Evolutionary conservation across 2,329 filamentous ascomycete species (phyloP).

Genomic region (Bipolaris gigantea): DNA sequence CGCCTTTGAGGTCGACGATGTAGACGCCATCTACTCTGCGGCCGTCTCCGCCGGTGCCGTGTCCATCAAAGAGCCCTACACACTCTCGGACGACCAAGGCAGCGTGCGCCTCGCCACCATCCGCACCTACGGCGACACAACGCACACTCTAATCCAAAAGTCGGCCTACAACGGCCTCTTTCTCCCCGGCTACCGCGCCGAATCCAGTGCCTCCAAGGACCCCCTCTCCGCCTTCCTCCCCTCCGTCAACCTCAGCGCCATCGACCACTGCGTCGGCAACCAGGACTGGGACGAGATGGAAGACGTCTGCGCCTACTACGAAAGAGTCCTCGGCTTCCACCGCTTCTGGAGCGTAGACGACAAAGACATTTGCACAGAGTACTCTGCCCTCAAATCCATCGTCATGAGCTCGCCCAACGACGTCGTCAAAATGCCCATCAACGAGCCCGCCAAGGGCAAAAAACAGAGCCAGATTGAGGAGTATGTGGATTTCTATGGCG

Average conservation of each 20-base stretch:
- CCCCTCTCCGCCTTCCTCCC: conserved; percentile 60
- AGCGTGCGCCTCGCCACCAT: conserved; percentile 76
- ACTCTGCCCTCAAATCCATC: conserved; percentile 82
- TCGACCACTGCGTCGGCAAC: conserved; percentile 98
- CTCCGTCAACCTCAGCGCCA: conserved; percentile 65
- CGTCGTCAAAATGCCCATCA: conserved; percentile 96
- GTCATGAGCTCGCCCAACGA: conserved; percentile 89
- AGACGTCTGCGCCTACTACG: conserved; percentile 70
- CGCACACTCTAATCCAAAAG: conserved; percentile 84
- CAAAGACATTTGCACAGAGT: conserved; percentile 88
- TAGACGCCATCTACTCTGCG: conserved; percentile 74
- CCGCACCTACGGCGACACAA: conserved; percentile 91
- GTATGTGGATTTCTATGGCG: conserved; percentile 81
- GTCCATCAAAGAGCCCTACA: conserved; percentile 64
- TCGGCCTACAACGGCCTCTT: conserved; percentile 72
- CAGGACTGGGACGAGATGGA: conserved; percentile 93
- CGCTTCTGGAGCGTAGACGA: conserved; percentile 98
- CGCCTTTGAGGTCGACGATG: conserved; percentile 90
- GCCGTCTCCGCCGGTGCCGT: conserved; percentile 68
- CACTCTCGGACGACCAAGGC: conserved; percentile 61
- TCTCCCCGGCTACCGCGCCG: conserved; percentile 76
- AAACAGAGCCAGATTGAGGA: conserved; percentile 95
- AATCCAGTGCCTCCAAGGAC: conserved; percentile 49
- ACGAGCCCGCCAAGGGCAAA: conserved; percentile 88
- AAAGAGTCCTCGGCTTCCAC: conserved; percentile 87